Base-by-base conservation (phyloP, 2,329 filamentous ascomycete genomes). In the Xylariomycetidae sp. region DNA sequence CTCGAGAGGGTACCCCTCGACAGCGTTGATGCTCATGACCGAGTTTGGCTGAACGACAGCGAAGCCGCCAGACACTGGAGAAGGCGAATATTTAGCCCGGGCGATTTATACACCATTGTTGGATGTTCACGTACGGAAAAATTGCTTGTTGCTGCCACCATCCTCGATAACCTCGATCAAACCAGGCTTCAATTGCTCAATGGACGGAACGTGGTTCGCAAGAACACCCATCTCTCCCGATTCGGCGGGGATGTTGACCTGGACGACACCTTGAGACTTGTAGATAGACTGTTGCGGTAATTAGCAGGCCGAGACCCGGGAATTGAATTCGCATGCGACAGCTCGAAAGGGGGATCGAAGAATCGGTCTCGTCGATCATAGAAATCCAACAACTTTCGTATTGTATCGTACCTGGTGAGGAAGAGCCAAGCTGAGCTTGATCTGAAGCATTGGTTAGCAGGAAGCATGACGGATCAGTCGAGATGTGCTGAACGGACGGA, bases 191-290 rank as follows among this genome's bases (percentile, higher is more conserved):
- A 98, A 77, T 77, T 98, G 92, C 77, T 98, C 92, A 61, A 98
- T 97, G 44, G 89, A 88, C 48, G 92, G 89, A 57, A 98, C 92
- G 80, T 98, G 92, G 77, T 92, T 94, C 64, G 92, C 92, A 62
- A 98, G 85, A 57, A 98, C 84, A 85, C 92, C 92, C 92, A 98
- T 98, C 57, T 97, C 92, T 64, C 92, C 92, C 45, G 89, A 94
- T 67, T 95, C 92, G 60, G 92, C 92, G 64, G 92, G 85, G 59
- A 98, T 83, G 80, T 98, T 98, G 75, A 98, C 92, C 75, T 98
- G 92, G 60, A 97, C 82, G 61, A 81, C 76, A 59, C 77, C 74
- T 57, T 79, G 70, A 52, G 70, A 80, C 66, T 76, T 77, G 73
- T 77, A 82, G 69, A 82, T 70, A 56, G 82, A 69, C 85, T 88